Evolutionary conservation across 805 yeast genomes (phyloP), one percentile per base, ranked within the genome.

Genomic region (Candida xyloterini): DNA sequence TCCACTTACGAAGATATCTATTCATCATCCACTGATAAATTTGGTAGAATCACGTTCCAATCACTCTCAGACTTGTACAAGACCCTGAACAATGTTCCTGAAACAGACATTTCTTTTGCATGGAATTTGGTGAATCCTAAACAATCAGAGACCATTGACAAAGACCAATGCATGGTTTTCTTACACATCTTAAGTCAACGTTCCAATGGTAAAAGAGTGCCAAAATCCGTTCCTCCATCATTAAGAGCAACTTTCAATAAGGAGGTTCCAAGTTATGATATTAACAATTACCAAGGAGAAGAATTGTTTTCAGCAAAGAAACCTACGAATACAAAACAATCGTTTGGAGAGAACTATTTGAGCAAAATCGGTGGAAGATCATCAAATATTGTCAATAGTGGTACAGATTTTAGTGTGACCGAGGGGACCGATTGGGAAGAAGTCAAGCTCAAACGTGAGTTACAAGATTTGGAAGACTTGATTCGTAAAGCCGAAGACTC

Each of bases 71-170:
- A 76, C 22, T 70, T 93, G 30, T 91, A 87, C 63, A 60, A 70
- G 27, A 76, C 88, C 15, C 74, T 91, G 41, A 61, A 65, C 24
- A 78, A 78, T 45, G 85, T 93, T 10, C 96, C 97, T 9, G 76
- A 79, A 39, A 74, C 90, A 4, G 99, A 90, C 60, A 73, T 89
- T 6, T 77, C 89, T 21, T 81, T 85, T 33, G 95, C 96, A 2
- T 93, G 99, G 98, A 88, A 87, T 60, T 68, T 93, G 43, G 95
- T 93, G 38, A 93, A 93, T 56, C 98, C 99, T 9, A 84, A 85
- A 55, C 80, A 84, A 40, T 78, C 79, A 37, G 87, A 82, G 55
- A 83, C 95, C 8, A 89, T 93, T 46, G 97, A 90, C 62, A 89
- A 84, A 54, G 98, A 93, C 64, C 98, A 95, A 60, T 80, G 89